A percentile compares a stretch with the other conserved stretches of the same genome.
Evolutionary conservation across 192 early-diverging fungal genomes (phyloP).

Genomic region (Dimargaris xerosporica): DNA sequence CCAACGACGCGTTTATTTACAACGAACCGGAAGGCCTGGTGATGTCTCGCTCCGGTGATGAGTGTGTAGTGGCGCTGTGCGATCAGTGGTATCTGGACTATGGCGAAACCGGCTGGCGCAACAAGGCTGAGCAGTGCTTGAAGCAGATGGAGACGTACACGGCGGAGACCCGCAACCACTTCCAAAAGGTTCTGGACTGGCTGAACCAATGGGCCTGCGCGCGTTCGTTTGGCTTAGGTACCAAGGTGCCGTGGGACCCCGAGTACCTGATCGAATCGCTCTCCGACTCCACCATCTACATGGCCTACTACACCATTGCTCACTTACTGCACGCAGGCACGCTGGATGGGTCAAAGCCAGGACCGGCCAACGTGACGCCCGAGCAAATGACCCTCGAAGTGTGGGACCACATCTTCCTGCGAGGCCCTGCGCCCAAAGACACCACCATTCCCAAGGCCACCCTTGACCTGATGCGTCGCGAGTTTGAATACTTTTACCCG

Average conservation of each 20-base stretch:
- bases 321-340: constrained; percentile 74
- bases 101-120: constrained; percentile 77
- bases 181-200: constrained; percentile 80
- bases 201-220: constrained; percentile 96
- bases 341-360: constrained; percentile 66
- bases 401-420: constrained; percentile 81
- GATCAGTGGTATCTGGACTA: constrained; percentile 99
- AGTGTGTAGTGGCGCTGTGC: constrained; percentile 89
- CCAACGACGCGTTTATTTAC: constrained; percentile 66
- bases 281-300: constrained; percentile 98
- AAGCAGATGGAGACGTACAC: constrained; percentile 63
- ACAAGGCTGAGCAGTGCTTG: constrained; percentile 59
- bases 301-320: constrained; percentile 98
- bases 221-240: constrained; percentile 83
- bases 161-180: constrained; percentile 69
- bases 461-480: constrained; percentile 67
- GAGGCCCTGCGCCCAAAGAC: constrained; percentile 36
- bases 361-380: constrained; percentile 55
- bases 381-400: constrained; percentile 84
- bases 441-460: constrained; percentile 43
- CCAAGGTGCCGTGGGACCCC: constrained; percentile 84
- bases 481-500: constrained; percentile 97
- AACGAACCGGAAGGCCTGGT: constrained; percentile 90
- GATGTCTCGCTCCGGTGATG: constrained; percentile 87
- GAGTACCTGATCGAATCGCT: constrained; percentile 89